phyloP scores from a whole-genome alignment of 176 grass and related monocot species.

The Triticum turgidum region DNA sequence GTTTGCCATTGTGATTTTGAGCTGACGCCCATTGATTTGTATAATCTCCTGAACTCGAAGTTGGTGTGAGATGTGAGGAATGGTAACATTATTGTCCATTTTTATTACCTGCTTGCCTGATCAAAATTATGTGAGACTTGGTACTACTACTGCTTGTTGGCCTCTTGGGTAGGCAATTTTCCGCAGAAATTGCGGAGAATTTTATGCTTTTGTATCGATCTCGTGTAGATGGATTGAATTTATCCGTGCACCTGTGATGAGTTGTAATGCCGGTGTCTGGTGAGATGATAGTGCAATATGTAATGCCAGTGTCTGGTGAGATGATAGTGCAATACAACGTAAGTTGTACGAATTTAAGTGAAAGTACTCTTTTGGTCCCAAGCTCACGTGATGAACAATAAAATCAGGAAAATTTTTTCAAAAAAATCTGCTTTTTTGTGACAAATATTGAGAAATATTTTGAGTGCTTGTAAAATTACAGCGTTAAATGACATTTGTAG shows the following conservation, averaged over 20 bases:
- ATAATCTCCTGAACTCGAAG: background rate
- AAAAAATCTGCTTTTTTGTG: too few relatives aligned
- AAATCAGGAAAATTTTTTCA: too few relatives aligned
- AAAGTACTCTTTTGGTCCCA: too few relatives aligned
- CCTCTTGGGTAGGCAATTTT: too few relatives aligned
- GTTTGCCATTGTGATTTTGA: conserved; percentile 2
- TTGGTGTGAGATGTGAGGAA: background rate
- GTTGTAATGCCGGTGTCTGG: background rate
- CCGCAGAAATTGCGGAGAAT: background rate
- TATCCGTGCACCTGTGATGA: background rate
- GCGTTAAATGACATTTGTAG: too few relatives aligned
- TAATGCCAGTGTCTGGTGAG: background rate
- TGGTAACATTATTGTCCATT: background rate
- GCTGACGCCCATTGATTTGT: background rate
- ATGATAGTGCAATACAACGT: background rate
- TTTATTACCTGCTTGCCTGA: background rate
- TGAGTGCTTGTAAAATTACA: too few relatives aligned
- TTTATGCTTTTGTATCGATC: background rate
- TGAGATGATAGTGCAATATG: background rate
- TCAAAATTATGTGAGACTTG: background rate
- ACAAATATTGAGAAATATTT: too few relatives aligned
- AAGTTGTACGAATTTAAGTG: background rate
- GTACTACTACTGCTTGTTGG: too few relatives aligned
- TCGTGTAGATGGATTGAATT: background rate
- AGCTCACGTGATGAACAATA: too few relatives aligned